Evolutionary conservation across 208 protist species (phyloP).

Genomic region (Crithidia thermophila): DNA sequence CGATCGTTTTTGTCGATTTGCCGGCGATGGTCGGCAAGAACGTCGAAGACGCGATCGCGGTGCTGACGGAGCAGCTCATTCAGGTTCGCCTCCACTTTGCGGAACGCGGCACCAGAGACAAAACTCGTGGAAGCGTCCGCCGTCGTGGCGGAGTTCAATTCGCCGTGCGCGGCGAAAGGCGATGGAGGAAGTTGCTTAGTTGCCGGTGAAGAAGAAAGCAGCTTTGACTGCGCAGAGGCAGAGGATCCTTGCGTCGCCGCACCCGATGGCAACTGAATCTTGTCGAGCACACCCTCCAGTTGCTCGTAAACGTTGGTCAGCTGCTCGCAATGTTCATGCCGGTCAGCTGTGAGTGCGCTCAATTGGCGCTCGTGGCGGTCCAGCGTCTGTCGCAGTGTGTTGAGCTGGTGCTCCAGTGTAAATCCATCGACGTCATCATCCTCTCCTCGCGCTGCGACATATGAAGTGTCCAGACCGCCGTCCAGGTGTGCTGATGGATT

Average conservation of each 20-base stretch:
- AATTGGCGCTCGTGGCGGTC: constrained; percentile 17
- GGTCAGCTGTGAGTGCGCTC: constrained; percentile 20
- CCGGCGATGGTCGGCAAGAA: constrained; percentile 18
- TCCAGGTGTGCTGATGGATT: neutral
- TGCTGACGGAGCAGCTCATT: constrained; percentile 10
- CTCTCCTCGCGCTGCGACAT: neutral
- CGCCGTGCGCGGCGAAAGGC: too few species aligned
- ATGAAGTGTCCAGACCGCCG: neutral
- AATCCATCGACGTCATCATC: constrained; percentile 1
- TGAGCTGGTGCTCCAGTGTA: constrained; percentile 20
- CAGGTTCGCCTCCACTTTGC: neutral
- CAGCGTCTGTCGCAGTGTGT: constrained; percentile 14
- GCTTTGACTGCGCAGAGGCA: neutral
- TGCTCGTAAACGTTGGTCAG: constrained; percentile 27
- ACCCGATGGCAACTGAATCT: constrained; percentile 2
- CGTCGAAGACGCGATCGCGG: constrained; percentile 29
- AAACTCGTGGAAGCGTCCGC: neutral
- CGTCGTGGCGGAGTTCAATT: too few species aligned
- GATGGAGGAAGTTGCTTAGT: neutral
- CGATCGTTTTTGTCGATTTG: constrained; percentile 20
- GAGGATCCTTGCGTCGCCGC: neutral
- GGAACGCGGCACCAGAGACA: too few species aligned
- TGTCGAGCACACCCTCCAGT: constrained; percentile 25
- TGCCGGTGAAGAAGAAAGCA: neutral
- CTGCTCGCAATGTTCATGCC: constrained; percentile 38